A percentile compares a stretch with the other conserved stretches of the same genome.
Conservation (phyloP, 805 yeast species). For the Candida takata region DNA sequence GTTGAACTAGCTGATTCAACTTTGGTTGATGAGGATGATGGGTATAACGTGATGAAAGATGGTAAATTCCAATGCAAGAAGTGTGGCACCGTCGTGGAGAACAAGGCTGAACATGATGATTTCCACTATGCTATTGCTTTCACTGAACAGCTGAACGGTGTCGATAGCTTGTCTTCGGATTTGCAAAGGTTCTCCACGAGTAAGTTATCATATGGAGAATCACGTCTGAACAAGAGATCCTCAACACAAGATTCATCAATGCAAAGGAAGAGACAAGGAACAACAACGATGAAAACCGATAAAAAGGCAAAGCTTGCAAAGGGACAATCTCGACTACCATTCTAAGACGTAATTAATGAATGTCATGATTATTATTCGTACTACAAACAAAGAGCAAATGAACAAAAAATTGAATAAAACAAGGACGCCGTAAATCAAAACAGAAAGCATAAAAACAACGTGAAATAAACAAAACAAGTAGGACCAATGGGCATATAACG, state of each 20-base stretch:
- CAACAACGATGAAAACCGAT: not conserved
- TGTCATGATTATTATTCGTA: too few species aligned
- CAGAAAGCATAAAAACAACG: not conserved
- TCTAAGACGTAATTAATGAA: slow-evolving; percentile 4
- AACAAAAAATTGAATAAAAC: not conserved
- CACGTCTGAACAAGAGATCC: slow-evolving; percentile 2
- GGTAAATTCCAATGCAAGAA: slow-evolving; percentile 7
- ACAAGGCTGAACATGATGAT: slow-evolving; percentile 43
- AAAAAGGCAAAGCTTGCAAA: slow-evolving; percentile 13
- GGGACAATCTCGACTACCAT: slow-evolving; percentile 21
- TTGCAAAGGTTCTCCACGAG: slow-evolving; percentile 6
- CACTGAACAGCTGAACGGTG: slow-evolving; percentile 37
- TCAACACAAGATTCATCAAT: slow-evolving; percentile 1
- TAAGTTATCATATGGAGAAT: slow-evolving; percentile 7
- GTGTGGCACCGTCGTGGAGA: slow-evolving; percentile 15
- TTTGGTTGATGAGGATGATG: not conserved
- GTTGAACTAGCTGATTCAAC: not conserved
- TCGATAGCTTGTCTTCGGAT: slow-evolving; percentile 13
- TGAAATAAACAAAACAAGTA: not conserved
- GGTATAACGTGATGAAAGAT: not conserved
- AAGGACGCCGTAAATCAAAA: not conserved
- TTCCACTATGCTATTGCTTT: slow-evolving; percentile 46
- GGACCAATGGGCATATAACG: too few species aligned
- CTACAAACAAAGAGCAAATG: not conserved
- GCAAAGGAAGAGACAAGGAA: not conserved